phyloP scores from a whole-genome alignment of 1,284 basidiomycete genomes.

The Ceratobasidium papillatum region DNA sequence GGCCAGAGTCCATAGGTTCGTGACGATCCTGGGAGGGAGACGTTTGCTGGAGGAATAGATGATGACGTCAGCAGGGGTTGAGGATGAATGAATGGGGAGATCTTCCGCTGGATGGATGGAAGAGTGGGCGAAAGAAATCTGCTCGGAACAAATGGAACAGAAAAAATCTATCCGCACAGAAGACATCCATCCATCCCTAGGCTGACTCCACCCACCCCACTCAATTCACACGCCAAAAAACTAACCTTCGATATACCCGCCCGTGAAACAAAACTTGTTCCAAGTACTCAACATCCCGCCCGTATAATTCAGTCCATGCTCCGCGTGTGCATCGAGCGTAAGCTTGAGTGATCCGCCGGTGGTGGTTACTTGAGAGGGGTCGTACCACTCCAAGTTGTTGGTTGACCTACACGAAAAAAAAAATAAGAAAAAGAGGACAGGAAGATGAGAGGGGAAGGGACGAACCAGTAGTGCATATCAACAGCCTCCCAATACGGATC shows the following conservation, averaged over 20 bases:
- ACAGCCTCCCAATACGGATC: slow-evolving; percentile 80
- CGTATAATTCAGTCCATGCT: slow-evolving; percentile 54
- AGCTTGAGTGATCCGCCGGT: slow-evolving; percentile 55
- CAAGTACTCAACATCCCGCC: slow-evolving; percentile 50
- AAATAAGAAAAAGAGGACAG: not conserved
- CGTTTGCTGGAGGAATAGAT: slow-evolving; percentile 48
- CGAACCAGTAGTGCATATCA: slow-evolving; percentile 75
- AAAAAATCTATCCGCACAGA: too few relatives aligned
- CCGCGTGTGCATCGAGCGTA: slow-evolving; percentile 50
- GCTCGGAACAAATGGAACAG: too few relatives aligned
- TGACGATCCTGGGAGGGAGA: slow-evolving; percentile 58
- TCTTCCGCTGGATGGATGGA: too few relatives aligned
- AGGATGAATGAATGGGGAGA: too few relatives aligned
- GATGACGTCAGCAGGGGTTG: slow-evolving; percentile 50
- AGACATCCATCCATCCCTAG: too few relatives aligned
- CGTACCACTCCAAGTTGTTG: slow-evolving; percentile 51
- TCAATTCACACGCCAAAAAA: not conserved
- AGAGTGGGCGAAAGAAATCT: too few relatives aligned
- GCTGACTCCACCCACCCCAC: slow-evolving; percentile 45
- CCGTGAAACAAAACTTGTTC: slow-evolving; percentile 58
- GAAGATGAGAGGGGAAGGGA: not conserved
- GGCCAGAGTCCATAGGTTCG: slow-evolving; percentile 53
- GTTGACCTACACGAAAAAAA: slow-evolving; percentile 38
- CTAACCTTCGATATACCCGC: slow-evolving; percentile 52
- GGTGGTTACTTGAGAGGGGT: slow-evolving; percentile 56